These are phyloP conservation scores for Populus simonii DNA, from an alignment of 345 rosid genomes.

Conservation along the genomic window DNA sequence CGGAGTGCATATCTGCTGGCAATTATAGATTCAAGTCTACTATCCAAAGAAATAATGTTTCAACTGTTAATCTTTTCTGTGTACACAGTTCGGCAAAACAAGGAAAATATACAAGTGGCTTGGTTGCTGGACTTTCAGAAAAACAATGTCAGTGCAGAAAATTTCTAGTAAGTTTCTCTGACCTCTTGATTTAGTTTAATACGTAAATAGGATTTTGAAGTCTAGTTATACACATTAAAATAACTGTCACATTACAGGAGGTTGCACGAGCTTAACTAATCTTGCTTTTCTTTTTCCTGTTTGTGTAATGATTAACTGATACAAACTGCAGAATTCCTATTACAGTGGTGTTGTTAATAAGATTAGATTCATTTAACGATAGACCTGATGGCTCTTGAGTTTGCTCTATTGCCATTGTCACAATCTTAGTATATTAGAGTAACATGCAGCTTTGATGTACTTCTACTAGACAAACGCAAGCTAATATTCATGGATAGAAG, in stretches of 20 bases:
- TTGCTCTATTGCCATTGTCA: background rate
- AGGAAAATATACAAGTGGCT: background rate
- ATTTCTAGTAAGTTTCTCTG: background rate
- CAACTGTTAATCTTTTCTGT: constrained; percentile 2
- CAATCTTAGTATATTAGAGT: background rate
- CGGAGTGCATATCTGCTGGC: background rate
- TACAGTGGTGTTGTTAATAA: background rate
- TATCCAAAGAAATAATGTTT: background rate
- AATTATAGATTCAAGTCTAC: background rate
- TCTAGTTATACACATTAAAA: background rate
- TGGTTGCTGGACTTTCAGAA: background rate
- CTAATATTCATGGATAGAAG: background rate
- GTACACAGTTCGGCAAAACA: background rate
- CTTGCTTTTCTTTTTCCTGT: background rate
- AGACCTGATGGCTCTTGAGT: background rate
- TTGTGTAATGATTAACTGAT: background rate
- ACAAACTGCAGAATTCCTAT: background rate
- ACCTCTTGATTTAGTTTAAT: background rate
- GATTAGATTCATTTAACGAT: background rate
- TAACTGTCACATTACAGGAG: background rate
- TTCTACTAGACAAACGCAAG: background rate
- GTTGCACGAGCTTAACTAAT: background rate
- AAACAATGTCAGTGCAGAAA: background rate
- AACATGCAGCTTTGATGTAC: background rate
- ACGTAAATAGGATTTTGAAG: background rate